Evolutionary conservation across 208 protist species (phyloP).

Genomic region (Herpetomonas tarakana): DNA sequence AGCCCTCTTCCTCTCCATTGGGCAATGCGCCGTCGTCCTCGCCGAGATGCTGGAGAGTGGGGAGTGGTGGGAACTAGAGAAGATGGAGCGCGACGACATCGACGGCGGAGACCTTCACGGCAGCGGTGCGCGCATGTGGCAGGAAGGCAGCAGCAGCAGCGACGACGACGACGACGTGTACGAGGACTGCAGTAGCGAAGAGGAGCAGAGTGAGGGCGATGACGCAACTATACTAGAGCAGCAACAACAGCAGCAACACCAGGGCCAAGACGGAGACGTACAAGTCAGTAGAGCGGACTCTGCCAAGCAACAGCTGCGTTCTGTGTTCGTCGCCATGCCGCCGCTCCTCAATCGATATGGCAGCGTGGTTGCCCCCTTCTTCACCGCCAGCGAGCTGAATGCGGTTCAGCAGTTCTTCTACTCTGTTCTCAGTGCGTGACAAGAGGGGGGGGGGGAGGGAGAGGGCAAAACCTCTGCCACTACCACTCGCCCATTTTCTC

Average conservation of each 20-base stretch:
- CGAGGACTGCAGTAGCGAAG: slow-evolving; percentile 10
- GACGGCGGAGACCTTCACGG: background rate
- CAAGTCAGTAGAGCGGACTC: too few relatives aligned
- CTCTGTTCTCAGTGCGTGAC: background rate
- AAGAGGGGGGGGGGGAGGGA: background rate
- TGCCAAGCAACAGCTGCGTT: slow-evolving; percentile 5
- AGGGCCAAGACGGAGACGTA: background rate
- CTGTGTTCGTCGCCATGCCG: slow-evolving; percentile 14
- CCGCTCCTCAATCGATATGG: slow-evolving; percentile 21
- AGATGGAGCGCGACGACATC: slow-evolving; percentile 2
- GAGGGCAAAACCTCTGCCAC: background rate
- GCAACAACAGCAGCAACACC: background rate
- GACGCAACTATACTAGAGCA: background rate
- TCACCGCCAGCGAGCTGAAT: slow-evolving; percentile 12
- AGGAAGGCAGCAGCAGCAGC: slow-evolving; percentile 14
- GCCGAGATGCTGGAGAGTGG: slow-evolving; percentile 2
- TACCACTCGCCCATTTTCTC: background rate
- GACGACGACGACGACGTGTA: slow-evolving; percentile 20
- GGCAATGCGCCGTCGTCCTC: slow-evolving; percentile 22
- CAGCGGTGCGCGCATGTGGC: slow-evolving; percentile 2
- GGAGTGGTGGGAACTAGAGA: background rate
- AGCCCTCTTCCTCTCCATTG: slow-evolving; percentile 30
- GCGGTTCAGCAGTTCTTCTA: slow-evolving; percentile 15
- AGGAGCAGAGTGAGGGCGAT: slow-evolving; percentile 16
- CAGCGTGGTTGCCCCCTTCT: slow-evolving; percentile 18